Evolutionary conservation across 2,329 filamentous ascomycete genomes (phyloP), one percentile per base, ranked within the genome.

Genomic region (Diaporthe helianthi): DNA sequence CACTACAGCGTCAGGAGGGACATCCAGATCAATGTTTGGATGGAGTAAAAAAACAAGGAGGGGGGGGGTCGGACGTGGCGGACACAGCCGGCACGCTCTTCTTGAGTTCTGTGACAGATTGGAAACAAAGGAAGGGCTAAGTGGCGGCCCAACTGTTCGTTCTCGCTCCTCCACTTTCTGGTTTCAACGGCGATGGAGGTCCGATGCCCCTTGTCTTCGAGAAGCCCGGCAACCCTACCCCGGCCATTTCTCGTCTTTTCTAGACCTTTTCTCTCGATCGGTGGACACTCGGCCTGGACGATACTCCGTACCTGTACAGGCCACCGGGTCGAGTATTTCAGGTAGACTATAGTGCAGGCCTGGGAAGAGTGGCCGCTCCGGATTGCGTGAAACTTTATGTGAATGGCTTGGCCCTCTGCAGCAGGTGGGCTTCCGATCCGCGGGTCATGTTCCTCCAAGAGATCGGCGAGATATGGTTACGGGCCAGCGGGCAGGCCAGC

Each of bases 31-130:
- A n/a, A n/a, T n/a, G n/a, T n/a, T 10, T 9, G 29, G 38, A 38
- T 13, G 2, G 5, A 24, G 1, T 3, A 3, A 29, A 29, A 41
- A 58, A 44, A 44, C n/a, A n/a, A n/a, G n/a, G n/a, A n/a, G n/a
- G n/a, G n/a, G 36, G 54, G 54, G 38, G 36, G 22, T 38, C 31
- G 53, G 53, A 22, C 19, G 26, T 44, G 53, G 44, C 58, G 58
- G 55, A 49, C 49, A 36, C 19, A 12, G 58, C 44, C 44, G 58
- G 44, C 13, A 36, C 33, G 44, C 29, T 26, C 44, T 47, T 36
- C 44, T 47, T 49, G 26, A 44, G 29, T 58, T 63, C 66, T 65
- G 69, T 69, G 69, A 71, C 69, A 71, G 66, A 69, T 71, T 71
- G 66, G 69, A 71, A 68, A 71, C 69, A 47, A 68, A 60, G 60